Conservation (phyloP, 345 rosid genomes). For the Sisymbrium altissimum region DNA sequence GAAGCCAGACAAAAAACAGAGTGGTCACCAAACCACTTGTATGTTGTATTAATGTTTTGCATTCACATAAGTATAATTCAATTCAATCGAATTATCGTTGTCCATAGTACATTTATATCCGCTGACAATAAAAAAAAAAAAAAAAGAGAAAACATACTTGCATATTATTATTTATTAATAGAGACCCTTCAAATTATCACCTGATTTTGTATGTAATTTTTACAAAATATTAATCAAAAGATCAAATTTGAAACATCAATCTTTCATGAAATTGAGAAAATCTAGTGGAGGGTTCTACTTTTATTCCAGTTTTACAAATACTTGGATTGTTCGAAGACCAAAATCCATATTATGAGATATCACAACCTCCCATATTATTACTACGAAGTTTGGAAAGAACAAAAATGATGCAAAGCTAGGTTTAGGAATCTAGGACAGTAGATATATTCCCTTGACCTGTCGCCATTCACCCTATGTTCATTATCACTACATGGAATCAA, state of each 20-base stretch:
- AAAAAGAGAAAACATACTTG: not conserved
- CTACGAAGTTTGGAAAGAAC: not conserved
- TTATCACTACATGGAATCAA: constrained; percentile 5
- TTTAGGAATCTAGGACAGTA: not conserved
- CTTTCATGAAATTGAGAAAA: not conserved
- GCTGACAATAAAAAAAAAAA: not conserved
- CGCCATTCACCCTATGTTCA: not conserved
- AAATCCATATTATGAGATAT: not conserved
- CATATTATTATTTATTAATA: not conserved
- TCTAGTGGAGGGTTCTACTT: not conserved
- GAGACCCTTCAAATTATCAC: not conserved
- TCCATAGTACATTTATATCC: not conserved
- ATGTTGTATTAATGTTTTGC: not conserved
- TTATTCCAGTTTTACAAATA: no score
- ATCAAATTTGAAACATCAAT: not conserved
- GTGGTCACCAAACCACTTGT: constrained; percentile 13
- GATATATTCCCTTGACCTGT: not conserved
- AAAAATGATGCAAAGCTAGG: not conserved
- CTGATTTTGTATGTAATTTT: not conserved
- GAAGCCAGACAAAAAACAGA: constrained; percentile 3
- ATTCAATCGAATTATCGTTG: constrained; percentile 2
- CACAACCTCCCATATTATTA: not conserved
- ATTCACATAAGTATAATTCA: not conserved
- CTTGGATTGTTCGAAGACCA: not conserved
- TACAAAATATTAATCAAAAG: not conserved